Base-by-base conservation (phyloP, 148 eudicot genomes). In the Fagopyrum homotropicum region DNA sequence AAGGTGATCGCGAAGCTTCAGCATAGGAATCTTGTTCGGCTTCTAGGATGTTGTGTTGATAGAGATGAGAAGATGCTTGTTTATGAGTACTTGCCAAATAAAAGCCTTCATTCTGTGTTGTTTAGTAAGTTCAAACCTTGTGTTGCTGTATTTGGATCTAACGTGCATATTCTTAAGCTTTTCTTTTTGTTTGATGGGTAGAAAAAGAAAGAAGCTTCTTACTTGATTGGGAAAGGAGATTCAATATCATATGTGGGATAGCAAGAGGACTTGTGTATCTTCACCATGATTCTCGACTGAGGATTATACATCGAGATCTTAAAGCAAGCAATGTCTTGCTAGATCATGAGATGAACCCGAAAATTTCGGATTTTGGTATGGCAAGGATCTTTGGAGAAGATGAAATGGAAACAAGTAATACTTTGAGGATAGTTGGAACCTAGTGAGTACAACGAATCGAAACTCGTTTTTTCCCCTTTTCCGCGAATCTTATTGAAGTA, bases 241-340 rank as follows among this genome's bases (percentile, higher is more conserved):
- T 77, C 59, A 77, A 45, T 49, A 74, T 83, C 55, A 69, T 83
- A 16, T 7, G 71, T 43, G 82, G 85, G 63, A 80, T 83, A 60
- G 79, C 76, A 6, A 46, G 82, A 63, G 85, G 85, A 16, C 80
- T 83, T 14, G 72, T 83, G 26, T 83, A 83, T 54, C 82, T 83
- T 55, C 85, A 83, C 40, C 76, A 77, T 11, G 85, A 83, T 64
- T 83, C 85, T 8, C 72, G 82, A 46, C 57, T 83, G 46, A 83
- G 64, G 77, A 77, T 83, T 75, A 77, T 81, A 26, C 82, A 80
- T 16, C n/a, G 86, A 45, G 83, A 81, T 68, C 69, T 78, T 44
- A 78, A 81, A 50, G 76, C 77, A 14, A 77, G 84, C 63, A 77
- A 84, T 56, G 61, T 79, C 68, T 35, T 78, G 16, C 69, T 81